phyloP scores from a whole-genome alignment of 2,329 filamentous ascomycete genomes.

The Pestalotiopsis sp. region DNA sequence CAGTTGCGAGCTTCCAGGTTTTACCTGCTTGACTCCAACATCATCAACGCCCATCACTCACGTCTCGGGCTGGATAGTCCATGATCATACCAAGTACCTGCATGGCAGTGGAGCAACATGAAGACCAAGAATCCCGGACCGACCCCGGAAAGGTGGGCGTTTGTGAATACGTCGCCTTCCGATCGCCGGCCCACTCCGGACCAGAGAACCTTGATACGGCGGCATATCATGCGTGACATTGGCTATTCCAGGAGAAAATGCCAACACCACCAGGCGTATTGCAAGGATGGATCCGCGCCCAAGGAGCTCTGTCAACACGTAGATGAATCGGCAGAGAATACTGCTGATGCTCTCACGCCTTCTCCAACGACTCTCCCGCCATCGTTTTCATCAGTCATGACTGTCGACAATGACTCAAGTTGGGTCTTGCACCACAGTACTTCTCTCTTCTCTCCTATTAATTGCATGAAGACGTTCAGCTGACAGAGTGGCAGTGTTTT shows the following conservation, averaged over 20 bases:
- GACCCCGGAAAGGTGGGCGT: not conserved
- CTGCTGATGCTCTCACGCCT: not conserved
- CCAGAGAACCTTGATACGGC: not conserved
- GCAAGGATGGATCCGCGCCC: not conserved
- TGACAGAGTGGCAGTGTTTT: not conserved
- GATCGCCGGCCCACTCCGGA: not conserved
- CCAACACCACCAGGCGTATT: not conserved
- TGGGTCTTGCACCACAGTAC: not conserved
- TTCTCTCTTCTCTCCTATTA: not conserved
- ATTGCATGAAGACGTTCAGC: not conserved
- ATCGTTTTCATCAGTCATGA: not conserved
- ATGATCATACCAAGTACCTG: not conserved
- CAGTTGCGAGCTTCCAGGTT: not conserved
- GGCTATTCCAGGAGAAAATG: not conserved
- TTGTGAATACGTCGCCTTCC: not conserved
- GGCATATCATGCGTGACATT: not conserved
- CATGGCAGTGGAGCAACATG: not conserved
- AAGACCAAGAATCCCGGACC: not conserved
- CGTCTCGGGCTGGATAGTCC: not conserved
- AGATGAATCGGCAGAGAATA: not conserved
- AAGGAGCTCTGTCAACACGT: not conserved
- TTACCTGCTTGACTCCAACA: not conserved
- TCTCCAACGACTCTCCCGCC: not conserved
- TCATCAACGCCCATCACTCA: not conserved
- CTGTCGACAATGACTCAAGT: not conserved